A percentile compares a stretch with the other conserved stretches of the same genome.
Conservation (phyloP, 306 rosid species). For the Medicago truncatula region DNA sequence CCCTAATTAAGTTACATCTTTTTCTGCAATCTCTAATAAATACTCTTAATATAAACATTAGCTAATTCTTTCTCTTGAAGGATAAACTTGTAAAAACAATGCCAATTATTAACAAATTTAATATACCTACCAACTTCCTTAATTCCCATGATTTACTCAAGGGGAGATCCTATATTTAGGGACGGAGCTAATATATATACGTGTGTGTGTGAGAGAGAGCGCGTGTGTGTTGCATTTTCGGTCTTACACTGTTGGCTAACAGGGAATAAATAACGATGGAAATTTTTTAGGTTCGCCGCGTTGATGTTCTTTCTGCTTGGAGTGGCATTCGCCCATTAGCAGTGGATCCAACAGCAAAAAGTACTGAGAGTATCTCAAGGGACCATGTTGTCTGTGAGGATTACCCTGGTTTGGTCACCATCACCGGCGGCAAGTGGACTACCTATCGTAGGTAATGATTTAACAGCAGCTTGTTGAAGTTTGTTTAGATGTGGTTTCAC, state of each 20-base stretch:
- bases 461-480: constrained; percentile 30
- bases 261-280: constrained; percentile 41
- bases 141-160: too few species aligned
- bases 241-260: constrained; percentile 34
- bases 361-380: constrained; percentile 89
- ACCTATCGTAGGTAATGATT: constrained; percentile 89
- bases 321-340: constrained; percentile 99
- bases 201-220: background rate
- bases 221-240: constrained; percentile 6
- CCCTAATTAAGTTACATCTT: too few species aligned
- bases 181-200: too few species aligned
- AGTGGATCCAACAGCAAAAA: constrained; percentile 83
- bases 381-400: constrained; percentile 99
- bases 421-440: constrained; percentile 99
- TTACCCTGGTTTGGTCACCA: constrained; percentile 96
- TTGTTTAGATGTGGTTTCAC: constrained; percentile 44
- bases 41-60: too few species aligned
- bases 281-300: constrained; percentile 82
- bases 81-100: too few species aligned
- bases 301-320: constrained; percentile 99
- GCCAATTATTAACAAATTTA: too few species aligned
- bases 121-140: too few species aligned
- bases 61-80: too few species aligned
- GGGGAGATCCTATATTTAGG: too few species aligned
- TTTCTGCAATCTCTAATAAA: too few species aligned